Evolutionary conservation across 139 green algal species (phyloP), one percentile per base, ranked within the genome.

Genomic region (Parachlorella kessleri): DNA sequence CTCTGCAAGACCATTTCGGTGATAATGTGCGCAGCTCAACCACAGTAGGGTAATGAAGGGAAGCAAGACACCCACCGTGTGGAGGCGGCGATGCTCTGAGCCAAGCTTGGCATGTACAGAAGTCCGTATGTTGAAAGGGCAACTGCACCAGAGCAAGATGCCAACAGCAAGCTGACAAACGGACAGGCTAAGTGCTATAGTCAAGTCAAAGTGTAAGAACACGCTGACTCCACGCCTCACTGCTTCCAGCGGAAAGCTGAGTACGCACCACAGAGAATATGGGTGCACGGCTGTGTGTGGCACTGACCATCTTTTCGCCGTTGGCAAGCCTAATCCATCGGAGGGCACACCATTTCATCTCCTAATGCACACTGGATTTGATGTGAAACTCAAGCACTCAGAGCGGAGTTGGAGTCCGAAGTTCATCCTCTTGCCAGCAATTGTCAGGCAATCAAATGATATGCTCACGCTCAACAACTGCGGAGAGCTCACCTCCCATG

Each of bases 401-500:
- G 10, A 18, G 18, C 48, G 48, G 48, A 59, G 18, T 28, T 18
- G 48, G 10, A 10, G 10, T 18, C 48, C 48, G 48, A 18, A 18
- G 10, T 18, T 59, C 48, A 10, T 28, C 10, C 10, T 18, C 48
- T 10, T 59, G 10, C 48, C 48, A 10, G 10, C 48, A 18, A 28
- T 10, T 59, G 48, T 18, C 48, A 59, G 18, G 48, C 48, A 28
- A 10, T 85, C 86, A 18, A 85, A 36, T 18, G 21, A 59, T 18
- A 59, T 59, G 14, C 21, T 14, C 48, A 59, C 48, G 14, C 48
- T 59, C 14, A 59, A 59, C 14, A 18, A 18, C 48, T 28, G 48
- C 48, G 48, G 14, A 59, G 48, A 88, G 88, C 2, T 77, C 84
- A 2, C 88, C 77, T 0, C 55, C 41, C 21, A 87, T 81, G 39